phyloP scores from a whole-genome alignment of 2,329 filamentous ascomycete species.

The Orbilia oligospora region DNA sequence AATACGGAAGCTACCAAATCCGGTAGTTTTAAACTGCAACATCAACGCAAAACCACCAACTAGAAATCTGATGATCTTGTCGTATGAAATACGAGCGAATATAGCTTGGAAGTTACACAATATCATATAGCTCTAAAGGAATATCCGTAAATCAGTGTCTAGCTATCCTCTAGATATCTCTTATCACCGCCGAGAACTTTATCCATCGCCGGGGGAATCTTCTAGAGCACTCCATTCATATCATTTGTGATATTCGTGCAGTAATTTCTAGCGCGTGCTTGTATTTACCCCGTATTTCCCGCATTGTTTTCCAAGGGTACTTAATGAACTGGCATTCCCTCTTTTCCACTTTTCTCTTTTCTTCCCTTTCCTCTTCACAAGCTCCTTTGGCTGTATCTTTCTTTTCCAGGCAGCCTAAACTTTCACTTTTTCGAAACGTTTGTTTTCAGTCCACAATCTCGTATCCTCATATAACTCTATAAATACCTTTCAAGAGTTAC shows the following conservation, averaged over 20 bases:
- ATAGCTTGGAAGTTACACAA: not conserved
- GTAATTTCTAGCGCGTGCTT: not conserved
- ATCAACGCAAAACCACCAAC: not conserved
- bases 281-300: conserved; percentile 4
- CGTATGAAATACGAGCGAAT: not conserved
- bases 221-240: not conserved
- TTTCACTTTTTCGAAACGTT: not conserved
- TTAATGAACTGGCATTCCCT: not conserved
- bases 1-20: not conserved
- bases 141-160: not conserved
- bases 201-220: not conserved
- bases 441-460: not conserved
- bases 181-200: not conserved
- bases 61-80: not conserved
- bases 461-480: too few relatives aligned
- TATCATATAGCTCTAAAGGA: not conserved
- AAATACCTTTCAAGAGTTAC: too few relatives aligned
- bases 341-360: conserved; percentile 1
- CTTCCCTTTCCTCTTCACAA: conserved; percentile 4
- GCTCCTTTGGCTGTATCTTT: too few relatives aligned
- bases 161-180: not conserved
- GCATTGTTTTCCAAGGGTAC: not conserved
- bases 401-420: too few relatives aligned
- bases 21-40: not conserved
- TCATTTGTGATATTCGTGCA: not conserved